Evolutionary conservation across 2,329 filamentous ascomycete genomes (phyloP).

Genomic region (Trichoderma citrinoviride): DNA sequence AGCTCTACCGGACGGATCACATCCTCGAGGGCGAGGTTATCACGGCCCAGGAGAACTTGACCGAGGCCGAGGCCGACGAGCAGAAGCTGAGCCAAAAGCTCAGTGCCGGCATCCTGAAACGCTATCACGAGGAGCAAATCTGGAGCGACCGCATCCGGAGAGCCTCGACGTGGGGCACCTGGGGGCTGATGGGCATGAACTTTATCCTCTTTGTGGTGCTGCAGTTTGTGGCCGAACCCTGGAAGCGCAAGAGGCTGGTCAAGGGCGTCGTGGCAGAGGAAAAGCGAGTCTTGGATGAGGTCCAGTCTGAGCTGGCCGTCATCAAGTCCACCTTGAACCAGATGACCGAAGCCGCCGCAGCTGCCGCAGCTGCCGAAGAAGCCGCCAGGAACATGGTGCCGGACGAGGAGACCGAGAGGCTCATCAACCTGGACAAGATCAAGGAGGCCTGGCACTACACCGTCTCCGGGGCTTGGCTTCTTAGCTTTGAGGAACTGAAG

Average conservation of each 20-base stretch:
- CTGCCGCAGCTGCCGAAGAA: not conserved
- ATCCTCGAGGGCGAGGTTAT: conserved; percentile 83
- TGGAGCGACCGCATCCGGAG: conserved; percentile 97
- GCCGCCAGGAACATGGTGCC: not conserved
- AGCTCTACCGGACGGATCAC: conserved; percentile 88
- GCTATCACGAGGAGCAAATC: conserved; percentile 98
- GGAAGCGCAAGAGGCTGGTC: conserved; percentile 78
- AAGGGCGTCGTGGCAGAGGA: conserved; percentile 79
- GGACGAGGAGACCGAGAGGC: not conserved
- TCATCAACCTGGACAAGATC: conserved; percentile 2
- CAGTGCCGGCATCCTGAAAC: conserved; percentile 77
- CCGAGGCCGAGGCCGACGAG: conserved; percentile 72
- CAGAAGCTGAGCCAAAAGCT: conserved; percentile 74
- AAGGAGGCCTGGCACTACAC: conserved; percentile 5
- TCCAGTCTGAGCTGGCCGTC: conserved; percentile 42
- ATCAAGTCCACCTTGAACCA: conserved; percentile 34
- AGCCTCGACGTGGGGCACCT: conserved; percentile 97
- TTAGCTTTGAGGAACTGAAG: conserved; percentile 37
- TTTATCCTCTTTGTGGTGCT: conserved; percentile 83
- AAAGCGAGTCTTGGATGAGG: conserved; percentile 54
- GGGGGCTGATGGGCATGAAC: conserved; percentile 96
- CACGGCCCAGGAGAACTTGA: conserved; percentile 67
- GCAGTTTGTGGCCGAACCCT: conserved; percentile 89
- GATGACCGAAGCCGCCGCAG: conserved; percentile 26
- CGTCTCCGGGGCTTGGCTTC: conserved; percentile 7